These are phyloP conservation scores for Annulohypoxylon moriforme DNA, from an alignment of 495 filamentous ascomycete genomes.

Conservation along the genomic window DNA sequence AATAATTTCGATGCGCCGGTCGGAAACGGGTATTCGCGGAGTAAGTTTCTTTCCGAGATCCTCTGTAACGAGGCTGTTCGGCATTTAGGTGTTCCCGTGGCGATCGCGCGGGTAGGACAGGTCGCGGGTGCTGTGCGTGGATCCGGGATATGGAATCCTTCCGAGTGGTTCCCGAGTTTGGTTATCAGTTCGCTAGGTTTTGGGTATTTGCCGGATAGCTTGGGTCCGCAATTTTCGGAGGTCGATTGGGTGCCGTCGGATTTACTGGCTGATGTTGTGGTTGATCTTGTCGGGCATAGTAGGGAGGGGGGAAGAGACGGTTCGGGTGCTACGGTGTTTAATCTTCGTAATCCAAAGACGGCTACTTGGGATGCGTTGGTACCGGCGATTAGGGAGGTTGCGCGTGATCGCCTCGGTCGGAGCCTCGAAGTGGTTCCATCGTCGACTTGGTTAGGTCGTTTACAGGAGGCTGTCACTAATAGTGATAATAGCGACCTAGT, in stretches of 20 bases:
- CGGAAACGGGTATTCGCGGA: slow-evolving; percentile 62
- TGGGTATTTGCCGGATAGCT: slow-evolving; percentile 17
- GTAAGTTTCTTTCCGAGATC: slow-evolving; percentile 63
- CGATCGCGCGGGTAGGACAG: slow-evolving; percentile 45
- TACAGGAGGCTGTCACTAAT: slow-evolving; percentile 8
- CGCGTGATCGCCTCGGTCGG: not conserved
- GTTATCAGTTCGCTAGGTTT: slow-evolving; percentile 18
- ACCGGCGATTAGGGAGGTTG: not conserved
- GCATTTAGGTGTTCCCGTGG: slow-evolving; percentile 31
- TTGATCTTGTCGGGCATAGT: slow-evolving; percentile 11
- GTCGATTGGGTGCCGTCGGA: slow-evolving; percentile 34
- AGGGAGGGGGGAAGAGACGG: not conserved
- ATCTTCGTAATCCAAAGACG: slow-evolving; percentile 25
- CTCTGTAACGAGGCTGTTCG: slow-evolving; percentile 56
- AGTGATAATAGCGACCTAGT: not conserved
- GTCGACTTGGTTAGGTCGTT: slow-evolving; percentile 9
- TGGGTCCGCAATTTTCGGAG: slow-evolving; percentile 20
- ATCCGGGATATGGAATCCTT: slow-evolving; percentile 21
- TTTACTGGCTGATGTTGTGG: slow-evolving; percentile 12
- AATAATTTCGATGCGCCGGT: slow-evolving; percentile 41
- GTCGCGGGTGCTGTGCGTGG: slow-evolving; percentile 39
- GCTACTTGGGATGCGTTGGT: slow-evolving; percentile 1
- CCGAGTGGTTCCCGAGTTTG: slow-evolving; percentile 36
- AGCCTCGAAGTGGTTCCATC: slow-evolving; percentile 15
- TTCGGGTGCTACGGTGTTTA: slow-evolving; percentile 11